Evolutionary conservation across 345 rosid species (phyloP).

Genomic region (Clarkia xantiana): DNA sequence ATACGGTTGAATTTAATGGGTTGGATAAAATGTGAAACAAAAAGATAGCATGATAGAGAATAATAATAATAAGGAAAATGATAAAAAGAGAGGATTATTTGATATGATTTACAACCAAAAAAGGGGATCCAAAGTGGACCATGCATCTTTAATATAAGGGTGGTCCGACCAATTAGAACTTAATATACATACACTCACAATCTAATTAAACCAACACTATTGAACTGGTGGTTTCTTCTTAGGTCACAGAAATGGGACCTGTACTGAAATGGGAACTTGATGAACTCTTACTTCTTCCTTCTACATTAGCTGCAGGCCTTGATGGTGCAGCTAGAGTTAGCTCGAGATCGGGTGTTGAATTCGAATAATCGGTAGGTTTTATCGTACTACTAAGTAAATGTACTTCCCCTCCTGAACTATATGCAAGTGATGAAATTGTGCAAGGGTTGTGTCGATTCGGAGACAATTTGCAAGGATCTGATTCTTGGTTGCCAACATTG

Average conservation of each 20-base stretch:
- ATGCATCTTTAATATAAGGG: too few relatives aligned
- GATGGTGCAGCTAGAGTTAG: slow-evolving; percentile 36
- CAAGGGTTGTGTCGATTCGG: background rate
- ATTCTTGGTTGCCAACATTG: slow-evolving; percentile 4
- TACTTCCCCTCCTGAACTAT: background rate
- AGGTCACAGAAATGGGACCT: slow-evolving; percentile 25
- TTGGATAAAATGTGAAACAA: too few relatives aligned
- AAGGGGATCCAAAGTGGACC: too few relatives aligned
- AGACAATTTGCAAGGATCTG: too few relatives aligned
- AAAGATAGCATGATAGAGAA: too few relatives aligned
- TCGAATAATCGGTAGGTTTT: slow-evolving; percentile 1
- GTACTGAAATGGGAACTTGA: slow-evolving; percentile 16
- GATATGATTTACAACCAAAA: too few relatives aligned
- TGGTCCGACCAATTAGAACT: too few relatives aligned
- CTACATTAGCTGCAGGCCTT: slow-evolving; percentile 9
- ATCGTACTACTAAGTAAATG: background rate
- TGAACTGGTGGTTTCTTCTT: too few relatives aligned
- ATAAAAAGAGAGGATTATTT: too few relatives aligned
- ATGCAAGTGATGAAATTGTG: background rate
- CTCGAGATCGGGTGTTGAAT: slow-evolving; percentile 22
- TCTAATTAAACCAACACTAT: background rate
- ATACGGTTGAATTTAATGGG: too few relatives aligned
- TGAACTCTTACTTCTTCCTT: slow-evolving; percentile 8
- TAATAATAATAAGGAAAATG: too few relatives aligned
- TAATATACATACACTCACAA: background rate